phyloP scores from a whole-genome alignment of 2,329 filamentous ascomycete species.

The Aspergillus pseudoviridinutans region DNA sequence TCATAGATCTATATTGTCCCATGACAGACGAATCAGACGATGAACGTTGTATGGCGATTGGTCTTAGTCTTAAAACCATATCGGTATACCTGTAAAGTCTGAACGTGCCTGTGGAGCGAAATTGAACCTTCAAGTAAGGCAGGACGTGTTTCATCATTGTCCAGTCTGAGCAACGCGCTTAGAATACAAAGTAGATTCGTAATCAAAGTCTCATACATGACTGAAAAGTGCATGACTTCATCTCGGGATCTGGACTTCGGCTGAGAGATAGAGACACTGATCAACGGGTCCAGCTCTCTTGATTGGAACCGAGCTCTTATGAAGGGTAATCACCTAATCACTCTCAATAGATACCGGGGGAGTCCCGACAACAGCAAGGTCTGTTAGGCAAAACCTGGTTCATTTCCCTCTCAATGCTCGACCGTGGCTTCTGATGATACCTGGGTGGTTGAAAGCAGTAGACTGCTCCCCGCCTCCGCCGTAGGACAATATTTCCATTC shows the following conservation, averaged over 20 bases:
- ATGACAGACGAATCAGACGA: no score
- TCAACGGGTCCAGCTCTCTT: neutral
- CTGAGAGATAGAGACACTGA: neutral
- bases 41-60: no score
- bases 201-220: neutral
- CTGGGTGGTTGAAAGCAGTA: neutral
- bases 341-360: neutral
- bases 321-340: no score
- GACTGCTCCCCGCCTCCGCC: neutral
- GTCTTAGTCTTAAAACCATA: no score
- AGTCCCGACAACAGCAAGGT: neutral
- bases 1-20: no score
- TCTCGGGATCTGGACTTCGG: neutral
- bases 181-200: neutral
- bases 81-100: no score
- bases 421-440: neutral
- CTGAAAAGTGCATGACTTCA: neutral
- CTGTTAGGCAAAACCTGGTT: neutral
- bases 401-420: neutral
- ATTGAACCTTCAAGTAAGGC: neutral
- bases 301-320: neutral
- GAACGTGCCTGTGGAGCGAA: neutral
- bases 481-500: no score
- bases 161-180: no score
- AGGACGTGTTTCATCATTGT: no score